These are phyloP conservation scores for Phytophthora cryptogea DNA, from an alignment of 352 stramenopile species.

Conservation along the genomic window DNA sequence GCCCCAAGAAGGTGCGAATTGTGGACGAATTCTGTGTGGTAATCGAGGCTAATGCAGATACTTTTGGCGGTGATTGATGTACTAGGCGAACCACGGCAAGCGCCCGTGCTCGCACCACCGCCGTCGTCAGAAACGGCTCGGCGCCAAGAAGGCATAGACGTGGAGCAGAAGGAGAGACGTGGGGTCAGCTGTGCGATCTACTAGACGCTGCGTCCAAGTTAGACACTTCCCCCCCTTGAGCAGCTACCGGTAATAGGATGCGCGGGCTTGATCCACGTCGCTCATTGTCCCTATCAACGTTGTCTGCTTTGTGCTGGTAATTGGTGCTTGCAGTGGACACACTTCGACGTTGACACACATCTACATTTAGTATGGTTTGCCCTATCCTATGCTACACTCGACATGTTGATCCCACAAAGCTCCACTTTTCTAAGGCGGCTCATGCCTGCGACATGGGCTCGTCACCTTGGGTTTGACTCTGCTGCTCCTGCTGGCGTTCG, in stretches of 20 bases:
- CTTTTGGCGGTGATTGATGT: slow-evolving; percentile 2
- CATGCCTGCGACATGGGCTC: slow-evolving; percentile 46
- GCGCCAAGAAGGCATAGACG: slow-evolving; percentile 38
- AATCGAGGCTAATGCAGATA: not conserved
- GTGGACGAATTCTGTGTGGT: not conserved
- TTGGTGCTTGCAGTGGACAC: not conserved
- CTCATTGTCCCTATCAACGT: not conserved
- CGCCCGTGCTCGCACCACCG: slow-evolving; percentile 82
- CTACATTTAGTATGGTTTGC: slow-evolving; percentile 39
- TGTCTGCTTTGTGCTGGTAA: too few species aligned
- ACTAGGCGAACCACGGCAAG: slow-evolving; percentile 86
- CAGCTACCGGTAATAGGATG: slow-evolving; percentile 22
- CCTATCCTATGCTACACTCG: slow-evolving; percentile 51
- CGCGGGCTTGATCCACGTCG: slow-evolving; percentile 19
- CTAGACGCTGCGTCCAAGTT: slow-evolving; percentile 9
- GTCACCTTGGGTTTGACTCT: slow-evolving; percentile 37
- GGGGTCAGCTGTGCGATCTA: slow-evolving; percentile 3
- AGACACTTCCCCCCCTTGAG: slow-evolving; percentile 9
- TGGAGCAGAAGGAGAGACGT: slow-evolving; percentile 7
- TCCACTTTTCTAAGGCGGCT: slow-evolving; percentile 18
- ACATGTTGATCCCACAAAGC: slow-evolving; percentile 23
- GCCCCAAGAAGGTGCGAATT: slow-evolving; percentile 72
- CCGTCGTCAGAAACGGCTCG: slow-evolving; percentile 80
- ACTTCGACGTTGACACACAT: slow-evolving; percentile 37
- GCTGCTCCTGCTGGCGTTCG: slow-evolving; percentile 43